Base-by-base conservation (phyloP, 2,329 filamentous ascomycete species). In the Geosmithia putterillii region DNA sequence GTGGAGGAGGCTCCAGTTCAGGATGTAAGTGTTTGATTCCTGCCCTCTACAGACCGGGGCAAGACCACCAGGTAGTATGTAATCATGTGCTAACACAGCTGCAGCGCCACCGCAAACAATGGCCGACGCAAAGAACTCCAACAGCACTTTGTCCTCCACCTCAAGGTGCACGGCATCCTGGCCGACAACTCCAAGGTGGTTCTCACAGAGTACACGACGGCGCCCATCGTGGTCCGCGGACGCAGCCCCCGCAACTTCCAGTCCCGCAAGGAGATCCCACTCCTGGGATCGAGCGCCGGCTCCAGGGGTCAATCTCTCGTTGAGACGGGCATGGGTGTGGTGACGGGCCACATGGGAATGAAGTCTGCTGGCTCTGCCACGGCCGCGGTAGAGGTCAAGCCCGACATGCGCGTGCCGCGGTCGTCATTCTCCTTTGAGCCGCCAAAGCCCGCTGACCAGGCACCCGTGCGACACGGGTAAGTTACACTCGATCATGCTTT, bases 221-320 rank as follows among this genome's bases (percentile, higher is more conserved):
- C 87, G 1, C 86, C 90, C 2, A 90, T 96, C 52, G 94, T 96
- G 44, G 90, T 96, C 23, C 83, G 90, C 47, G 90, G 90, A 32
- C 78, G 90, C 53, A 95, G 89, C 61, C 90, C 90, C 4, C 76
- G 90, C 34, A 96, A 96, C 62, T 96, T 96, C 61, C 88, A 94
- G 61, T 84, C 88, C 9, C 76, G 90, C 42, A 95, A 95, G 61
- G 90, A 96, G 60, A 83, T 95, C 47, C 88, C 90, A 2, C 73
- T 96, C 40, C 75, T 87, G 43, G 86, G 85, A 17, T 79, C 75
- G 15, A 86, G 83, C 50, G 82, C 82, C 19, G 81, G 81, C 21
- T 85, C 85, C 22, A 74, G 83, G n/a, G 79, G 87, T 36, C 89
- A 92, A 58, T 80, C 79, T 32, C 65, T 81, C 40, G 75, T 79